A percentile compares a stretch with the other conserved stretches of the same genome.
These are phyloP conservation scores for Pythium angustatum DNA, from an alignment of 352 stramenopile genomes.

Conservation along the genomic window DNA sequence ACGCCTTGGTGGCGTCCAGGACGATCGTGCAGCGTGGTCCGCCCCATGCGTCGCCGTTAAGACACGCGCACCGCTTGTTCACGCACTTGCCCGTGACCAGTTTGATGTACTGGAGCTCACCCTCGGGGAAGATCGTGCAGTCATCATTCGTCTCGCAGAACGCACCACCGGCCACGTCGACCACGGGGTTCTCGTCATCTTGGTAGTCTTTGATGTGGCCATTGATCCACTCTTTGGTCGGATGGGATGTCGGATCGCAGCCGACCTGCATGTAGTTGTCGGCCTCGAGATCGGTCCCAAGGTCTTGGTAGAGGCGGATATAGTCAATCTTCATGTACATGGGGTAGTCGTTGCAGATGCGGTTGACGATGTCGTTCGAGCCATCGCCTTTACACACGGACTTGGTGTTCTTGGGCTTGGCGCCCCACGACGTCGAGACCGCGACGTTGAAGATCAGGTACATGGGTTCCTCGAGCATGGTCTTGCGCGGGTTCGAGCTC, in stretches of 20 bases:
- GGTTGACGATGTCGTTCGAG: slow-evolving; percentile 21
- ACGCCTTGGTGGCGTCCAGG: slow-evolving; percentile 3
- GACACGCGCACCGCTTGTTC: slow-evolving; percentile 3
- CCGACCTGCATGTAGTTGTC: slow-evolving; percentile 22
- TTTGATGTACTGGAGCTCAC: neutral
- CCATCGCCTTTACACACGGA: slow-evolving; percentile 17
- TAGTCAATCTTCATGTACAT: slow-evolving; percentile 33
- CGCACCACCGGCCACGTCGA: slow-evolving; percentile 14
- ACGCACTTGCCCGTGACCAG: slow-evolving; percentile 9
- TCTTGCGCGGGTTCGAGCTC: slow-evolving; percentile 48
- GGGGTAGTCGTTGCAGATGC: slow-evolving; percentile 57
- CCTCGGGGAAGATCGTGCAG: slow-evolving; percentile 9
- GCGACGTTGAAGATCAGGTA: slow-evolving; percentile 64
- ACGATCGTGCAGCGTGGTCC: slow-evolving; percentile 2
- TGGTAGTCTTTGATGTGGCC: slow-evolving; percentile 21
- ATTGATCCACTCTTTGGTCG: slow-evolving; percentile 29
- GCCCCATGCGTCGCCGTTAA: slow-evolving; percentile 2
- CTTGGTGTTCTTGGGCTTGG: slow-evolving; percentile 44
- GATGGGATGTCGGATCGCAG: slow-evolving; percentile 27
- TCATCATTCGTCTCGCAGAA: slow-evolving; percentile 14
- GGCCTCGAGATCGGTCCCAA: neutral
- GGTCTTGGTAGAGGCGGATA: slow-evolving; percentile 33
- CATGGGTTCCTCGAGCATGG: slow-evolving; percentile 61
- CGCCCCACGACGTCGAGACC: slow-evolving; percentile 41
- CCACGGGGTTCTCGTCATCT: slow-evolving; percentile 13